Conservation (phyloP, 768 basidiomycete genomes). For the Cubamyces lactineus region DNA sequence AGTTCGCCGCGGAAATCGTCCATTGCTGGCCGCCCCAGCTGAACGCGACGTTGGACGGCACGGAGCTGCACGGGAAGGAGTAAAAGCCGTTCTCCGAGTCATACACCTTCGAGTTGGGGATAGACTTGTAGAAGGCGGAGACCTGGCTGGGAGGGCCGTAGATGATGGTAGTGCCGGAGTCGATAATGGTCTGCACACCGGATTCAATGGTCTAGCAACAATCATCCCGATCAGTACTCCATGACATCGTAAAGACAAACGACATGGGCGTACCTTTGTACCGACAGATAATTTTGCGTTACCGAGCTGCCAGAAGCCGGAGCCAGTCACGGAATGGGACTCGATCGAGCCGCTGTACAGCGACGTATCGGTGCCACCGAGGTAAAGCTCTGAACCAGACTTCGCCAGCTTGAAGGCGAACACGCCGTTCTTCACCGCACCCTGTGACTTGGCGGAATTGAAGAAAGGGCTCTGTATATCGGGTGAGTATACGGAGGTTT, state of each 20-base stretch:
- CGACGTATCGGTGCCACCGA: conserved; percentile 41
- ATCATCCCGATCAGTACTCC: not conserved
- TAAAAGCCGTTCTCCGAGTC: conserved; percentile 32
- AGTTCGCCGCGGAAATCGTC: conserved; percentile 23
- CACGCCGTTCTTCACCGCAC: conserved; percentile 23
- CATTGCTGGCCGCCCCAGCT: conserved; percentile 30
- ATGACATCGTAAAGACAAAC: no score
- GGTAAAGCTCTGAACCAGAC: conserved; percentile 36
- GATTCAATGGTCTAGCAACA: conserved; percentile 3
- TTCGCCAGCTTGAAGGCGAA: conserved; percentile 37
- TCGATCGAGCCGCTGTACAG: conserved; percentile 39
- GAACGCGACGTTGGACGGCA: conserved; percentile 23
- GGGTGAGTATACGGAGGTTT: no score
- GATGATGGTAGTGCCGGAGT: conserved; percentile 38
- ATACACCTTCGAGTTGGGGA: conserved; percentile 30
- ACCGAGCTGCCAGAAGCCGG: conserved; percentile 35
- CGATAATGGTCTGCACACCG: conserved; percentile 31
- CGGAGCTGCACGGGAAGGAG: conserved; percentile 27
- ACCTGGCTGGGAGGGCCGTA: conserved; percentile 31
- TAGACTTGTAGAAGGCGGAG: conserved; percentile 29
- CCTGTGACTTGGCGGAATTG: conserved; percentile 27
- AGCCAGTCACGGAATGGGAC: conserved; percentile 30
- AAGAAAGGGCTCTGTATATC: conserved; percentile 24
- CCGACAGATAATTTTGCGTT: conserved; percentile 19
- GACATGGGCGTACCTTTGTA: not conserved